phyloP scores from a whole-genome alignment of 345 rosid species.

The Salix exigua region DNA sequence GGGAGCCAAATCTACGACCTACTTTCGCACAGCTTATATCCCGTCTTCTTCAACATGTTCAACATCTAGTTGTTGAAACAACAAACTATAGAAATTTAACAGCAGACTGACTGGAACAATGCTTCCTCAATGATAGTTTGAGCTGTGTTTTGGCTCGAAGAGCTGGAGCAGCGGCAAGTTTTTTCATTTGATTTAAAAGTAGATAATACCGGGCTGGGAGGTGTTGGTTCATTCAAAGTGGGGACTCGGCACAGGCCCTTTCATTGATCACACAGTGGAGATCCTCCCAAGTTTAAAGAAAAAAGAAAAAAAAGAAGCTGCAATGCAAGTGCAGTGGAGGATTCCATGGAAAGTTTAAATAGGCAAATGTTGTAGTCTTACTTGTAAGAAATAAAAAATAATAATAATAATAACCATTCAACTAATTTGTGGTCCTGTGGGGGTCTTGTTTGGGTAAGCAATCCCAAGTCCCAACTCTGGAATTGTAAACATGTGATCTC shows the following conservation, averaged over 20 bases:
- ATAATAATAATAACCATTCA: not conserved
- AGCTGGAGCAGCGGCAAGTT: constrained; percentile 38
- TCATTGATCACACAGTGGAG: constrained; percentile 26
- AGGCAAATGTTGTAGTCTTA: constrained; percentile 9
- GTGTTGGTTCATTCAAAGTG: constrained; percentile 93
- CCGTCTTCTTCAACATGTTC: constrained; percentile 49
- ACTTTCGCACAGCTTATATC: constrained; percentile 75
- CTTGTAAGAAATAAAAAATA: constrained; percentile 21
- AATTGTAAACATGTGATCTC: constrained; percentile 51
- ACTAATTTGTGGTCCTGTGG: constrained; percentile 29
- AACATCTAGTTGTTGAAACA: constrained; percentile 46
- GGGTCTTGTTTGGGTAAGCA: constrained; percentile 33
- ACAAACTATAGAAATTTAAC: constrained; percentile 23
- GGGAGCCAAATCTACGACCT: constrained; percentile 83
- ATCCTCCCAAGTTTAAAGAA: constrained; percentile 32
- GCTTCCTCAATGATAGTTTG: constrained; percentile 32
- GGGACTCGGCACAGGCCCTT: constrained; percentile 59
- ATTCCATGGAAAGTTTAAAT: constrained; percentile 26
- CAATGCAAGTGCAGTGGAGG: constrained; percentile 42
- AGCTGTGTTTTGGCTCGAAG: constrained; percentile 58
- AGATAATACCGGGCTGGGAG: constrained; percentile 28
- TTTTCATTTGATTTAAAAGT: constrained; percentile 31
- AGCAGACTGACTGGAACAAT: constrained; percentile 12
- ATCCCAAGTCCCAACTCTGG: constrained; percentile 33
- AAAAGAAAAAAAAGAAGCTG: constrained; percentile 15